Conservation (phyloP, 768 basidiomycete species). For the Mycena amicta region DNA sequence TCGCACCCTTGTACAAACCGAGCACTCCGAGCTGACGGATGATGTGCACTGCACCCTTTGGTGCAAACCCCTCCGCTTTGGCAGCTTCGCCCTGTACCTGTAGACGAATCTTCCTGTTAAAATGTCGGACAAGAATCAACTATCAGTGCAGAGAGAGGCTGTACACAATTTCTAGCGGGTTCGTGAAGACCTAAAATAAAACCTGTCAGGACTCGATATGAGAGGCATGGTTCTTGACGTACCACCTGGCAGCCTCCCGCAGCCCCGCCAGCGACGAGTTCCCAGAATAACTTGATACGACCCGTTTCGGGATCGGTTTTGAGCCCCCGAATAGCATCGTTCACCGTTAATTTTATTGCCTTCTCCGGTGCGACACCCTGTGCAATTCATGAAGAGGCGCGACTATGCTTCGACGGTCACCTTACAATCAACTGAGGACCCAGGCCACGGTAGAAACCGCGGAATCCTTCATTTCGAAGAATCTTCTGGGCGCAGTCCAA, state of each 20-base stretch:
- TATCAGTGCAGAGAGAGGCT: slow-evolving; percentile 25
- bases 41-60: slow-evolving; percentile 90
- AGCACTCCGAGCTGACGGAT: slow-evolving; percentile 89
- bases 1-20: slow-evolving; percentile 91
- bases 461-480: slow-evolving; percentile 88
- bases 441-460: slow-evolving; percentile 96
- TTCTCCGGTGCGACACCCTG: slow-evolving; percentile 96
- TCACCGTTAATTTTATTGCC: slow-evolving; percentile 97
- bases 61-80: slow-evolving; percentile 76
- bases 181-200: slow-evolving; percentile 84
- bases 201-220: slow-evolving; percentile 2
- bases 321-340: slow-evolving; percentile 82
- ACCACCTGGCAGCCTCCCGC: slow-evolving; percentile 99
- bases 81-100: slow-evolving; percentile 97
- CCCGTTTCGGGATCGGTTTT: slow-evolving; percentile 96
- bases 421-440: slow-evolving; percentile 90
- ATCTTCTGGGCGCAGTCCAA: slow-evolving; percentile 93
- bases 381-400: not conserved
- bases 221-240: slow-evolving; percentile 37
- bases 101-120: slow-evolving; percentile 81
- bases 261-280: slow-evolving; percentile 85
- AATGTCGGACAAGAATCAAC: slow-evolving; percentile 11
- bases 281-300: slow-evolving; percentile 88
- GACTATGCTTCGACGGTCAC: not conserved
- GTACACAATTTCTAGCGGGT: slow-evolving; percentile 95